phyloP scores from a whole-genome alignment of 441 rosid genomes.

The Hura crepitans region DNA sequence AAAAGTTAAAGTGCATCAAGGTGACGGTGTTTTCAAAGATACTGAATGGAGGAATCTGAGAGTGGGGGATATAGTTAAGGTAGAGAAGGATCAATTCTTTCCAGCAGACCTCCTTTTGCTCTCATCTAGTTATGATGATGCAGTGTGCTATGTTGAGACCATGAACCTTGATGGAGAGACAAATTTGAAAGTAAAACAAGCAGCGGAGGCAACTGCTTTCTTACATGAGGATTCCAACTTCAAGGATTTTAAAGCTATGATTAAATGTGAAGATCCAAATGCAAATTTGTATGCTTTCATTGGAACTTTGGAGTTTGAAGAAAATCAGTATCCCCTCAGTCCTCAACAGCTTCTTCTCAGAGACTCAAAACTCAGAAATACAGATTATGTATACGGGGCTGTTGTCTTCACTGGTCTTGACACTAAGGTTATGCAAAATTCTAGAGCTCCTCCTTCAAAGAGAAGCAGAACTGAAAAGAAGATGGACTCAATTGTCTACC shows the following conservation, averaged over 20 bases:
- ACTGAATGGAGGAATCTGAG: conserved; percentile 70
- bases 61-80: conserved; percentile 85
- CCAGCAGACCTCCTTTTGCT: conserved; percentile 90
- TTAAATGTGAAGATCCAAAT: conserved; percentile 94
- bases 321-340: conserved; percentile 60
- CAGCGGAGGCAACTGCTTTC: conserved; percentile 51
- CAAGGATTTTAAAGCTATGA: conserved; percentile 53
- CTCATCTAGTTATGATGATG: conserved; percentile 79
- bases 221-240: conserved; percentile 55
- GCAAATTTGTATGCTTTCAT: conserved; percentile 80
- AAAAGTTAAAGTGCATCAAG: conserved; percentile 54
- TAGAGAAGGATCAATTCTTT: conserved; percentile 79
- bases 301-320: conserved; percentile 66
- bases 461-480: conserved; percentile 83
- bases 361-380: conserved; percentile 89
- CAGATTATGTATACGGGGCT: conserved; percentile 75
- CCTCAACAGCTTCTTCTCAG: conserved; percentile 92
- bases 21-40: conserved; percentile 52
- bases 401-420: conserved; percentile 89
- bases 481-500: conserved; percentile 73
- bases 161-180: conserved; percentile 98
- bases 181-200: conserved; percentile 83
- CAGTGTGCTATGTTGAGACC: conserved; percentile 94
- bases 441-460: conserved; percentile 94
- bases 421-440: conserved; percentile 87